Conservation (phyloP, 1,139 yeast genomes). For the Candida glucosophila region DNA sequence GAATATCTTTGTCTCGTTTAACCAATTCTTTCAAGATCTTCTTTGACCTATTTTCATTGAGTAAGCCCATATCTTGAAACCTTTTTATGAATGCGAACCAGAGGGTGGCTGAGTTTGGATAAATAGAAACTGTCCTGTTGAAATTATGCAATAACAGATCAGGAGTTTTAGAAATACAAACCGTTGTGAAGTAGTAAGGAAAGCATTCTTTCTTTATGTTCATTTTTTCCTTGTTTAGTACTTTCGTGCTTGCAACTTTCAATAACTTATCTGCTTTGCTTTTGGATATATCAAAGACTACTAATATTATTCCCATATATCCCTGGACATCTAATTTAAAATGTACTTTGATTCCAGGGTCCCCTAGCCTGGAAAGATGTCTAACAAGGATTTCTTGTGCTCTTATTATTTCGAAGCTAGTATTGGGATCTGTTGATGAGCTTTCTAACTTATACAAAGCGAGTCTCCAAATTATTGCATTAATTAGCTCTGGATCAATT, state of each 20-base stretch:
- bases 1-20: constrained; percentile 11
- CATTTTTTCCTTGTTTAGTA: constrained; percentile 8
- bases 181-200: constrained; percentile 17
- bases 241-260: constrained; percentile 18
- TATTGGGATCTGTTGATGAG: constrained; percentile 2
- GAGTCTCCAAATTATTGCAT: constrained; percentile 17
- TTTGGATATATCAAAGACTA: constrained; percentile 17
- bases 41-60: constrained; percentile 21
- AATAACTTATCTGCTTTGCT: constrained; percentile 21
- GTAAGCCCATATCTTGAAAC: constrained; percentile 23
- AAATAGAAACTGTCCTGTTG: constrained; percentile 17
- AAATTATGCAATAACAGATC: constrained; percentile 25
- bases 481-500: constrained; percentile 11
- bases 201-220: constrained; percentile 10
- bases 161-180: constrained; percentile 21
- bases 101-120: constrained; percentile 17
- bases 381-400: constrained; percentile 25
- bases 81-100: constrained; percentile 32
- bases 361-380: constrained; percentile 8
- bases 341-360: constrained; percentile 6
- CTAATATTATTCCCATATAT: constrained; percentile 31
- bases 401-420: constrained; percentile 10
- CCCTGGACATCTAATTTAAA: constrained; percentile 20
- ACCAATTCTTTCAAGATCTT: constrained; percentile 19
- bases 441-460: constrained; percentile 10